These are phyloP conservation scores for Ogataea wickerhamii DNA, from an alignment of 805 yeast species.

Conservation along the genomic window DNA sequence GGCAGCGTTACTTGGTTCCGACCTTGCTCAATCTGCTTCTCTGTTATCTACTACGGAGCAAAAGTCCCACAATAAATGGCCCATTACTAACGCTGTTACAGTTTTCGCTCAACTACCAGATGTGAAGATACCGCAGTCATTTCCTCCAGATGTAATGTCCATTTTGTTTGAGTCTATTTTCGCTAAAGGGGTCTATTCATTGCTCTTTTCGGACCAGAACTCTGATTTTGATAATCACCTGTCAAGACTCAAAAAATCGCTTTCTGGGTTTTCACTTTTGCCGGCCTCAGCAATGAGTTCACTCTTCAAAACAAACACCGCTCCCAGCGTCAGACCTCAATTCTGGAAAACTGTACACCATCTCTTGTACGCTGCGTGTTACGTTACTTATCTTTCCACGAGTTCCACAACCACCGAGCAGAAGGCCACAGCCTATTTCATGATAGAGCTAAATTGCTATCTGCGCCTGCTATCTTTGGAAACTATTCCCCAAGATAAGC, in stretches of 20 bases:
- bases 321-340: constrained; percentile 7
- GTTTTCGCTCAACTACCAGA: constrained; percentile 12
- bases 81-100: constrained; percentile 11
- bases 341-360: constrained; percentile 14
- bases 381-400: constrained; percentile 4
- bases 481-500: constrained; percentile 1
- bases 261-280: constrained; percentile 1
- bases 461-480: constrained; percentile 6
- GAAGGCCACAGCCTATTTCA: constrained; percentile 5
- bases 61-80: constrained; percentile 7
- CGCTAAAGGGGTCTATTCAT: constrained; percentile 15
- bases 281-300: constrained; percentile 4
- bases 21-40: constrained; percentile 14
- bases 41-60: constrained; percentile 14
- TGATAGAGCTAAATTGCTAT: constrained; percentile 14
- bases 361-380: constrained; percentile 11
- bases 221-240: constrained; percentile 1
- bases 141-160: constrained; percentile 12
- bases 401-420: constrained; percentile 1
- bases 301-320: constrained; percentile 7
- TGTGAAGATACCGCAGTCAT: constrained; percentile 7
- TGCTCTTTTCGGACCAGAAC: constrained; percentile 4
- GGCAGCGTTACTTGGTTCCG: constrained; percentile 10
- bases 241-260: constrained; percentile 3
- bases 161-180: constrained; percentile 11